phyloP scores from a whole-genome alignment of 2,329 filamentous ascomycete genomes.

The Xylariaceae sp. region DNA sequence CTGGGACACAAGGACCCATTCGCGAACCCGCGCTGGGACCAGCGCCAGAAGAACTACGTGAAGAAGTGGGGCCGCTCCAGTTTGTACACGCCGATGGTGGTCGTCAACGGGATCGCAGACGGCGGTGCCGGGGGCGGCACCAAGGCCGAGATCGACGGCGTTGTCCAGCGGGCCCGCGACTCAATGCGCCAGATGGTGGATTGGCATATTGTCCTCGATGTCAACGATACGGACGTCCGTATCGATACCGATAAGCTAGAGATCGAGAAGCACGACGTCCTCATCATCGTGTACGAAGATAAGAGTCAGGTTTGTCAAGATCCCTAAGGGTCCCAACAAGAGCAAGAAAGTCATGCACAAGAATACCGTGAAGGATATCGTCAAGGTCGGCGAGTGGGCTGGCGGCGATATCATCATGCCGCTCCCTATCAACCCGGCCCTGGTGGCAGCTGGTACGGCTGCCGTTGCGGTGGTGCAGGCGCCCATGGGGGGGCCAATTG shows the following conservation, averaged over 20 bases:
- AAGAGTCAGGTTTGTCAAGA: slow-evolving; percentile 34
- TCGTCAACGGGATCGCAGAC: slow-evolving; percentile 36
- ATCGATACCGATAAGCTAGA: slow-evolving; percentile 29
- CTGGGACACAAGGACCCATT: slow-evolving; percentile 40
- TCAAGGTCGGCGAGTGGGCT: slow-evolving; percentile 41
- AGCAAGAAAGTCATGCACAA: slow-evolving; percentile 40
- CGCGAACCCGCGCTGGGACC: slow-evolving; percentile 34
- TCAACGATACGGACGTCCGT: slow-evolving; percentile 27
- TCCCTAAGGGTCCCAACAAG: slow-evolving; percentile 40
- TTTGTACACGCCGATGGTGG: slow-evolving; percentile 38
- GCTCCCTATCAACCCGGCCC: slow-evolving; percentile 27
- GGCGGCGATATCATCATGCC: slow-evolving; percentile 35
- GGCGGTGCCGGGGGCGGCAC: slow-evolving; percentile 28
- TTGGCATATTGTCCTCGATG: slow-evolving; percentile 31
- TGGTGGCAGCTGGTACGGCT: slow-evolving; percentile 30
- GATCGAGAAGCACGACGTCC: slow-evolving; percentile 17
- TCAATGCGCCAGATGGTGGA: background rate
- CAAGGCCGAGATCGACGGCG: slow-evolving; percentile 26
- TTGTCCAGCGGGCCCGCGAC: slow-evolving; percentile 17
- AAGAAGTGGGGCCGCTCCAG: slow-evolving; percentile 36
- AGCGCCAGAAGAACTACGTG: slow-evolving; percentile 40
- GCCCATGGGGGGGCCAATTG: slow-evolving; percentile 31
- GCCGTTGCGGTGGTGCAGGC: slow-evolving; percentile 36
- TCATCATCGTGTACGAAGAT: slow-evolving; percentile 34
- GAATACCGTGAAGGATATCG: slow-evolving; percentile 37